A percentile compares a stretch with the other conserved stretches of the same genome.
Conservation (phyloP, 2,329 filamentous ascomycete genomes). For the Didymella glomerata region DNA sequence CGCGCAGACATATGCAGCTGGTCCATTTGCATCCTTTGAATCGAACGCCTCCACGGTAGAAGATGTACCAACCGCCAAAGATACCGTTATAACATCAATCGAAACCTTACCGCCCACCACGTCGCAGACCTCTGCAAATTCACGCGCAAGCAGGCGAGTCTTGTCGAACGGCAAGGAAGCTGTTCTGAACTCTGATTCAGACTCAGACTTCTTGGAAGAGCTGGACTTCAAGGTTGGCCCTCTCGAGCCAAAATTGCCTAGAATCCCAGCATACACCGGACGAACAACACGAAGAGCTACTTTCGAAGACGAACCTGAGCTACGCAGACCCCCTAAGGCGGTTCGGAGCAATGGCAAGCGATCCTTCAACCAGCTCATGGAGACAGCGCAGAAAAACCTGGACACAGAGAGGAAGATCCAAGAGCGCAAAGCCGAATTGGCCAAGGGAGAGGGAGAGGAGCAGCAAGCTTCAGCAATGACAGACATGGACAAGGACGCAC, state of each 20-base stretch:
- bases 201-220: conserved; percentile 63
- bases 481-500: conserved; percentile 35
- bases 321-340: conserved; percentile 35
- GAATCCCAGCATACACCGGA: conserved; percentile 13
- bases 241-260: conserved; percentile 20
- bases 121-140: conserved; percentile 42
- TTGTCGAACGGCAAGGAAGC: conserved; percentile 61
- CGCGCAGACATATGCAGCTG: not conserved
- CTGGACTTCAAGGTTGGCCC: conserved; percentile 56
- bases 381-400: conserved; percentile 34
- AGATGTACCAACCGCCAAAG: conserved; percentile 19
- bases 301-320: conserved; percentile 25
- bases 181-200: conserved; percentile 75
- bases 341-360: conserved; percentile 22
- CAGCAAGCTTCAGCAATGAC: conserved; percentile 15
- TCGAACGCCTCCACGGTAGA: conserved; percentile 8
- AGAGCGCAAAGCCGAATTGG: conserved; percentile 39
- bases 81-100: conserved; percentile 5
- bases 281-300: conserved; percentile 25
- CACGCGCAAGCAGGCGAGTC: conserved; percentile 56
- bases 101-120: conserved; percentile 10
- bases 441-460: conserved; percentile 31
- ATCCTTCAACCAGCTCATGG: conserved; percentile 36
- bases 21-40: not conserved
- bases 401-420: conserved; percentile 40